Evolutionary conservation across 2,329 filamentous ascomycete genomes (phyloP).

Genomic region (Fusarium denticulatum): DNA sequence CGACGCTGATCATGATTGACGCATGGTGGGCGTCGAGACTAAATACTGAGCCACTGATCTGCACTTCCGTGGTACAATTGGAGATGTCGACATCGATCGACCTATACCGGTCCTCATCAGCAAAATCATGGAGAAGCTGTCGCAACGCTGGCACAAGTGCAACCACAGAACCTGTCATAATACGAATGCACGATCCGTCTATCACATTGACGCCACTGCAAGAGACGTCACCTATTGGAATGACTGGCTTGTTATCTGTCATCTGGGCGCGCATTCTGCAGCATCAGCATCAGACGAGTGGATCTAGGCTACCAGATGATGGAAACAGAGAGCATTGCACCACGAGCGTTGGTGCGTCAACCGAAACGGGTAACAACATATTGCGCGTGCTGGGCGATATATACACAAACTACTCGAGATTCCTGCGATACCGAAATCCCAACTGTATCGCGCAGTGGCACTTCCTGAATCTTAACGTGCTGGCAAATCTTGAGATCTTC

Average conservation of each 20-base stretch:
- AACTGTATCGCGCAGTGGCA: constrained; percentile 19
- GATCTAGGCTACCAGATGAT: no score
- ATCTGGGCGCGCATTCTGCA: constrained; percentile 6
- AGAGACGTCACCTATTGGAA: neutral
- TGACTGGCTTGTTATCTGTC: neutral
- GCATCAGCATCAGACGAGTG: neutral
- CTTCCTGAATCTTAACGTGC: neutral
- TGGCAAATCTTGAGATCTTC: neutral
- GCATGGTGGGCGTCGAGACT: constrained; percentile 1
- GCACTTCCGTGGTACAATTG: neutral
- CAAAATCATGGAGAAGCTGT: neutral
- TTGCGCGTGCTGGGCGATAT: neutral
- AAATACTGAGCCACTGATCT: neutral
- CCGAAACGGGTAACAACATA: neutral
- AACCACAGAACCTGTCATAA: neutral
- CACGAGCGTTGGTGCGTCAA: neutral
- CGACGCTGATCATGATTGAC: neutral
- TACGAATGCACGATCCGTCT: neutral
- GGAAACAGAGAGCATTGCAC: no score
- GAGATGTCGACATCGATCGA: neutral
- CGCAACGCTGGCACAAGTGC: neutral
- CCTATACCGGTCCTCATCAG: neutral
- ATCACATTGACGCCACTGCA: neutral
- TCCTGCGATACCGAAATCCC: neutral
- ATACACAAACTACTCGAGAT: neutral